Evolutionary conservation across 805 yeast genomes (phyloP).

Genomic region (Schwanniomyces occidentalis): DNA sequence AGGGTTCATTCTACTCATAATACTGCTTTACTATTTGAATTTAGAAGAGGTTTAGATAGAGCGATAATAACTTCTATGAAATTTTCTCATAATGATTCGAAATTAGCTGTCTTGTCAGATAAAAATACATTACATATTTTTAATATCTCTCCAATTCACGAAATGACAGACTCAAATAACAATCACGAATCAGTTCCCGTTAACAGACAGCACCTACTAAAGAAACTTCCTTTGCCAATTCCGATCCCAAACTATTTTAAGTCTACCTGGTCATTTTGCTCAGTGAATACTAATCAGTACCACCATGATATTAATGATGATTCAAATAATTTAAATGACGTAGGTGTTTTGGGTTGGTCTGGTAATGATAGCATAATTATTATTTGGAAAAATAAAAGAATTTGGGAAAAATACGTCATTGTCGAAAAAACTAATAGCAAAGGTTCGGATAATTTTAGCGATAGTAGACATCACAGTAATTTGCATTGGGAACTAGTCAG

Average conservation of each 20-base stretch:
- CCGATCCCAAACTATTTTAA: constrained; percentile 68
- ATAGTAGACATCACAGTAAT: not conserved
- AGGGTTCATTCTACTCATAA: constrained; percentile 69
- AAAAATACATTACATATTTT: constrained; percentile 88
- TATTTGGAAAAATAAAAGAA: constrained; percentile 69
- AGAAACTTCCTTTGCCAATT: constrained; percentile 59
- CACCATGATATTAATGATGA: constrained; percentile 20
- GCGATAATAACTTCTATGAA: constrained; percentile 82
- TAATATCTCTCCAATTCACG: constrained; percentile 39
- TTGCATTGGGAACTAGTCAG: constrained; percentile 22
- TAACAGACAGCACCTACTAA: constrained; percentile 66
- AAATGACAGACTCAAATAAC: constrained; percentile 11
- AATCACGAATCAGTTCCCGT: constrained; percentile 15
- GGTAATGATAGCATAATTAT: constrained; percentile 72
- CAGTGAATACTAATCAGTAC: constrained; percentile 54
- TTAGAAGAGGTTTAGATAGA: constrained; percentile 85
- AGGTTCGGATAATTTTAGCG: not conserved
- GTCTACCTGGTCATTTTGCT: constrained; percentile 86
- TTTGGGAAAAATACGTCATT: constrained; percentile 86
- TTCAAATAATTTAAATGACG: constrained; percentile 22
- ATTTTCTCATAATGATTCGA: constrained; percentile 73
- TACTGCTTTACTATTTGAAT: constrained; percentile 75
- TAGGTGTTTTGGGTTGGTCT: constrained; percentile 64
- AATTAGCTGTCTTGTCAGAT: constrained; percentile 83
- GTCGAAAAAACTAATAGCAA: constrained; percentile 42